phyloP scores from a whole-genome alignment of 768 basidiomycete species.

The Panus rudis region DNA sequence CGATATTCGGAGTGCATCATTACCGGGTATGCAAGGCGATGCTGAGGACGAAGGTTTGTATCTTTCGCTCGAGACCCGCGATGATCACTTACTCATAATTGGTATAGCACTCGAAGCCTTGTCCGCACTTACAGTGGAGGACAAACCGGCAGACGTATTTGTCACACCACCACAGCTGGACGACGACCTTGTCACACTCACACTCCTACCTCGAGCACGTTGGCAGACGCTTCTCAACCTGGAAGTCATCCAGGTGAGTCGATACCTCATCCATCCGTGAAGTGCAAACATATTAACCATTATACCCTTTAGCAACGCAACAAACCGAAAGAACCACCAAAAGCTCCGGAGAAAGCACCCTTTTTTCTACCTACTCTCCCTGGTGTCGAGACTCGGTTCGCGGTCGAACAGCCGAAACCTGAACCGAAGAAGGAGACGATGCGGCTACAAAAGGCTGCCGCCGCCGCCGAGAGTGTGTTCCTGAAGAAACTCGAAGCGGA shows the following conservation, averaged over 20 bases:
- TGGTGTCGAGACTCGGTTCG: constrained; percentile 82
- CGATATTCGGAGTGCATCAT: constrained; percentile 55
- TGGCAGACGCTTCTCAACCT: constrained; percentile 98
- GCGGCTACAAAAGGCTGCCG: constrained; percentile 45
- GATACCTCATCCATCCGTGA: neutral
- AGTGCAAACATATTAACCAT: neutral
- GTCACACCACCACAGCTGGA: constrained; percentile 84
- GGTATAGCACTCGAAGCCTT: constrained; percentile 63
- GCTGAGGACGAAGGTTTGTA: constrained; percentile 71
- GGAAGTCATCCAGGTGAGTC: constrained; percentile 80
- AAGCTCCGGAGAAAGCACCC: constrained; percentile 90
- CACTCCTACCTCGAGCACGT: constrained; percentile 81
- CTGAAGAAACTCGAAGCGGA: constrained; percentile 54
- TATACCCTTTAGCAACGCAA: constrained; percentile 67
- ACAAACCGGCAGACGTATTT: constrained; percentile 61
- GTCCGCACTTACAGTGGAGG: constrained; percentile 52
- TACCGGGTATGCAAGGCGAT: constrained; percentile 82
- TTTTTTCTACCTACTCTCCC: constrained; percentile 95
- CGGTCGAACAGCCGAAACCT: constrained; percentile 34
- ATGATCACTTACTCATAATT: constrained; percentile 4
- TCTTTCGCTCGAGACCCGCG: neutral
- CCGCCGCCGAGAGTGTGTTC: constrained; percentile 61
- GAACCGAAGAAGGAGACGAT: constrained; percentile 38
- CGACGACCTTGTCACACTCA: constrained; percentile 88
- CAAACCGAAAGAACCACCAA: constrained; percentile 93